Percentiles rank a stretch among this genome's conserved stretches.
phyloP scores from a whole-genome alignment of 345 rosid genomes.

The Syzygium grande region DNA sequence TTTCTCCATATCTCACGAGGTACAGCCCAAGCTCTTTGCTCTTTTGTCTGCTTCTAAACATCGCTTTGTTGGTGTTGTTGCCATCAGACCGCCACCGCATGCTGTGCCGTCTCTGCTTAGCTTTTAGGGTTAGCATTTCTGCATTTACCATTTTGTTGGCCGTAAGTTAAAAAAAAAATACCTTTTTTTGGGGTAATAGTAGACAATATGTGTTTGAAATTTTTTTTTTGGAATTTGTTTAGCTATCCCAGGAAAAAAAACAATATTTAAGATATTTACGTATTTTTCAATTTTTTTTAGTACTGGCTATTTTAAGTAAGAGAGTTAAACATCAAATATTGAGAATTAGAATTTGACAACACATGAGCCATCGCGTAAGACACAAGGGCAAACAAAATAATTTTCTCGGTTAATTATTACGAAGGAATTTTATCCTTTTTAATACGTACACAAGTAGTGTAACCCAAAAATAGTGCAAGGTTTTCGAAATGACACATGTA shows the following conservation, averaged over 20 bases:
- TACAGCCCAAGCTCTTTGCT: background rate
- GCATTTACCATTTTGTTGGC: background rate
- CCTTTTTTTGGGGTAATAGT: background rate
- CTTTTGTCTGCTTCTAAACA: background rate
- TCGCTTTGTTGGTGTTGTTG: background rate
- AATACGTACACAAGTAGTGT: too few species aligned
- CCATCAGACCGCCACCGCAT: background rate
- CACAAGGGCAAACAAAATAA: too few species aligned
- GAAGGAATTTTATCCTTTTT: too few species aligned
- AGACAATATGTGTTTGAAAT: background rate
- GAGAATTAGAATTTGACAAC: background rate
- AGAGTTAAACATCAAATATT: background rate
- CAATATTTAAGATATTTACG: background rate
- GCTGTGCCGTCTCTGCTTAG: background rate
- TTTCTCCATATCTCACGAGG: conserved; percentile 79
- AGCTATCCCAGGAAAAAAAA: background rate
- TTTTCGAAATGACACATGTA: too few species aligned
- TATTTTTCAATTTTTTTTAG: background rate
- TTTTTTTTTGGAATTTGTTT: background rate
- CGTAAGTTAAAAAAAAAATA: background rate
- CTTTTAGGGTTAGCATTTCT: background rate
- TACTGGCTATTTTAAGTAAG: background rate
- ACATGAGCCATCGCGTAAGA: too few species aligned
- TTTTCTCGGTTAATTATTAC: too few species aligned
- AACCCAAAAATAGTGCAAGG: too few species aligned